Percentiles rank a stretch among this genome's conserved stretches.
These are phyloP conservation scores for Citrullus colocynthis DNA, from an alignment of 306 rosid genomes.

Conservation along the genomic window DNA sequence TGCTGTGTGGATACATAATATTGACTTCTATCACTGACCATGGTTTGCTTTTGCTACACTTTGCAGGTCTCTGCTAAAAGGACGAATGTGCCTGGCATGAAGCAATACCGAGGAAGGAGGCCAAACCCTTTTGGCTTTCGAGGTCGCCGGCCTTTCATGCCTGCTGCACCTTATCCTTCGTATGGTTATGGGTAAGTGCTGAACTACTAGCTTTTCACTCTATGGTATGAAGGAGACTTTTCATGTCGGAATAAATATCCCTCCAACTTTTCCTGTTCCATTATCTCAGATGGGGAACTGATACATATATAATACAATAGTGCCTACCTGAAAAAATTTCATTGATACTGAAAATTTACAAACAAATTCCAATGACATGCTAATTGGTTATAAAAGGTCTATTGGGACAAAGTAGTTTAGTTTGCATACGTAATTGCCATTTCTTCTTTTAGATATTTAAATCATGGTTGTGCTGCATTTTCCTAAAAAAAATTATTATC, in stretches of 20 bases:
- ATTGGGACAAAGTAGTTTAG: background rate
- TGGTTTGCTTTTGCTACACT: constrained; percentile 14
- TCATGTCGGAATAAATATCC: background rate
- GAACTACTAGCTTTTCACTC: background rate
- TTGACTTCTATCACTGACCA: background rate
- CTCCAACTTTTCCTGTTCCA: background rate
- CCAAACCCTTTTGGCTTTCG: constrained; percentile 47
- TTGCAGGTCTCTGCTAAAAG: constrained; percentile 91
- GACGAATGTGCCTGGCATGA: constrained; percentile 91
- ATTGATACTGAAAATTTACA: background rate
- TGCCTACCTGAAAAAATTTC: background rate
- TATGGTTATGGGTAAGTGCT: constrained; percentile 74
- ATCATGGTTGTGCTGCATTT: background rate
- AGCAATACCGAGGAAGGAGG: constrained; percentile 79
- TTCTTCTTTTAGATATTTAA: background rate
- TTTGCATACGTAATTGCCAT: background rate
- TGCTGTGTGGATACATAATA: background rate
- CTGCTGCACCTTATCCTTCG: constrained; percentile 55
- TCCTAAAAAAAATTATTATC: no score
- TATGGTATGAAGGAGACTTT: background rate
- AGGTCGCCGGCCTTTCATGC: constrained; percentile 72
- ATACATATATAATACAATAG: background rate
- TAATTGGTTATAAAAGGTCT: background rate
- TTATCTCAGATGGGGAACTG: no score
- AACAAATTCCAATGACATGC: background rate